Evolutionary conservation across 108 stramenopile genomes (phyloP).

Genomic region (Epipyxis sp.): DNA sequence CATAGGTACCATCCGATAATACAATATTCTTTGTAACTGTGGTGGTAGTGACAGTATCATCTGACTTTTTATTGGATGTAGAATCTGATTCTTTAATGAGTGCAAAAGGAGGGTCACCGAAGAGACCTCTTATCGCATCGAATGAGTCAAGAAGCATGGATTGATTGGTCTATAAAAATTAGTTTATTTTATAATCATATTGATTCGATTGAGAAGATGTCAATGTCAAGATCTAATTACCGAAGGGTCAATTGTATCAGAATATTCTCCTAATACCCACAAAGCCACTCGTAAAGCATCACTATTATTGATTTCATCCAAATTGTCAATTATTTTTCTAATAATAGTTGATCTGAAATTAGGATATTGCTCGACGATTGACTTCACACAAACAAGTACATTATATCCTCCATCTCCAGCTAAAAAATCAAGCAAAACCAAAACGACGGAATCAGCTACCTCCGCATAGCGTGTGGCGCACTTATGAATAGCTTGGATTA

Average conservation of each 20-base stretch:
- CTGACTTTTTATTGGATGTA: constrained; percentile 36
- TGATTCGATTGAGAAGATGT: too few relatives aligned
- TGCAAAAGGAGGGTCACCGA: constrained; percentile 43
- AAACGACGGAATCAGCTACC: constrained; percentile 83
- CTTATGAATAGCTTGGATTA: constrained; percentile 89
- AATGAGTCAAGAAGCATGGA: constrained; percentile 37
- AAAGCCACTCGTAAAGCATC: constrained; percentile 88
- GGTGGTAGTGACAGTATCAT: constrained; percentile 45
- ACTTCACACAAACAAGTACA: constrained; percentile 91
- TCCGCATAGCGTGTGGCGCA: constrained; percentile 18
- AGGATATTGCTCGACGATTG: constrained; percentile 92
- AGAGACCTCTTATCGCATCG: constrained; percentile 32
- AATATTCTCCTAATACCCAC: constrained; percentile 99
- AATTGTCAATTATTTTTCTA: constrained; percentile 74
- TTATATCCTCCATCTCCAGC: constrained; percentile 79
- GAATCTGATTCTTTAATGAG: constrained; percentile 30
- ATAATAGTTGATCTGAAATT: constrained; percentile 74
- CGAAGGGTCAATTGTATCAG: constrained; percentile 45
- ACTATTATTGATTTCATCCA: constrained; percentile 75
- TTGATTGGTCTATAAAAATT: too few relatives aligned
- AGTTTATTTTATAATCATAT: too few relatives aligned
- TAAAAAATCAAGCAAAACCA: constrained; percentile 91
- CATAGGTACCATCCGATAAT: constrained; percentile 96
- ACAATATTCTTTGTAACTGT: constrained; percentile 83
- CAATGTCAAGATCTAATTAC: too few relatives aligned